These are phyloP conservation scores for Macadamia tetraphylla DNA, from an alignment of 164 flowering plant species.

Conservation along the genomic window DNA sequence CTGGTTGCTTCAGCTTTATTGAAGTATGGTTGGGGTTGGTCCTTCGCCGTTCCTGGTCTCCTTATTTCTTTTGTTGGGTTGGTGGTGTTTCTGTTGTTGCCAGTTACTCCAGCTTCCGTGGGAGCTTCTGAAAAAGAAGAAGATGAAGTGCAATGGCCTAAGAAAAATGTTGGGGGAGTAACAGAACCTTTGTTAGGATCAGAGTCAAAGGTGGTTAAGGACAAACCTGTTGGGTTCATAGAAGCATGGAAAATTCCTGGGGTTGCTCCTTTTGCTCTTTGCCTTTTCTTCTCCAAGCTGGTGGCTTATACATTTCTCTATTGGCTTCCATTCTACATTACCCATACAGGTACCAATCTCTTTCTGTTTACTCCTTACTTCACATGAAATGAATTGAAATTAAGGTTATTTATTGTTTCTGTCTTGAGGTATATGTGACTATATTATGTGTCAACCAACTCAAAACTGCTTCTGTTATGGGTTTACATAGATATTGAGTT, in stretches of 20 bases:
- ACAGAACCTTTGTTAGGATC: constrained; percentile 43
- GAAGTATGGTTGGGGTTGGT: constrained; percentile 97
- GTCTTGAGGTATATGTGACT: too few species aligned
- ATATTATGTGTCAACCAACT: too few species aligned
- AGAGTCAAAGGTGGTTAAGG: constrained; percentile 13
- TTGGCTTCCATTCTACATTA: constrained; percentile 95
- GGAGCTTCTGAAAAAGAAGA: constrained; percentile 41
- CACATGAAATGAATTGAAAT: too few species aligned
- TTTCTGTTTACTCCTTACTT: neutral
- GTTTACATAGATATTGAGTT: too few species aligned
- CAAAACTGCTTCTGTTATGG: too few species aligned
- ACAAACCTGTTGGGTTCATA: constrained; percentile 66
- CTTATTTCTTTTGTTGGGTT: constrained; percentile 56
- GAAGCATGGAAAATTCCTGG: constrained; percentile 98
- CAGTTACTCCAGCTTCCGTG: constrained; percentile 66
- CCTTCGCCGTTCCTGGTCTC: constrained; percentile 78
- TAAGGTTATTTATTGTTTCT: too few species aligned
- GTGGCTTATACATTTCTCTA: constrained; percentile 95
- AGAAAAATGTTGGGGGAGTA: constrained; percentile 33
- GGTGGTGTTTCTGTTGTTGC: constrained; percentile 56
- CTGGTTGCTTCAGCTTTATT: constrained; percentile 67
- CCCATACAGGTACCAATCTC: constrained; percentile 61
- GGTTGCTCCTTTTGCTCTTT: constrained; percentile 83
- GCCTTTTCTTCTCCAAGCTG: constrained; percentile 92
- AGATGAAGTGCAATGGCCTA: constrained; percentile 34